Evolutionary conservation across 2,329 filamentous ascomycete genomes (phyloP).

Genomic region (Thyridium curvatum): DNA sequence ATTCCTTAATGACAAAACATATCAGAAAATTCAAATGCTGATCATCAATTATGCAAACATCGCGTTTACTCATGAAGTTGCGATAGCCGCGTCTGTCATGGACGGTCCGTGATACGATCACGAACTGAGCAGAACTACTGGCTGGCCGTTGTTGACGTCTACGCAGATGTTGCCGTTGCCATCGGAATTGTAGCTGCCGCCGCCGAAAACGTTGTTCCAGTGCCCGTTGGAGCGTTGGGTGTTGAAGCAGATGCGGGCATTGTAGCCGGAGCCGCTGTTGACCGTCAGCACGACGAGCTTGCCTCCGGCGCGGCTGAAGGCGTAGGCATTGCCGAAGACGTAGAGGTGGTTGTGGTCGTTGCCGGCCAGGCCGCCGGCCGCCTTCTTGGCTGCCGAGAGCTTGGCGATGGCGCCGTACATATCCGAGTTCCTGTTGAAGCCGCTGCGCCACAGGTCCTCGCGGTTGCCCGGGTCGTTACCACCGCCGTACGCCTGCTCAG

Average conservation of each 20-base stretch:
- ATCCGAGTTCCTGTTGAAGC: slow-evolving; percentile 36
- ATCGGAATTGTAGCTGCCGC: no score
- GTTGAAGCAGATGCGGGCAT: slow-evolving; percentile 33
- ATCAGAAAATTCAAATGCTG: no score
- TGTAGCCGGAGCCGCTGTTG: slow-evolving; percentile 31
- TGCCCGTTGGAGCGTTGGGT: no score
- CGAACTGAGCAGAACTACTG: slow-evolving; percentile 26
- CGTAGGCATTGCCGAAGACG: slow-evolving; percentile 32
- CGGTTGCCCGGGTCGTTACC: slow-evolving; percentile 42
- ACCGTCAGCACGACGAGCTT: slow-evolving; percentile 38
- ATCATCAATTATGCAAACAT: no score
- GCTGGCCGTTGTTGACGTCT: slow-evolving; percentile 31
- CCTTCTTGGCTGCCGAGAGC: slow-evolving; percentile 8
- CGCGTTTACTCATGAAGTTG: no score
- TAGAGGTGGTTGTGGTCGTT: slow-evolving; percentile 39
- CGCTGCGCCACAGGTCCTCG: slow-evolving; percentile 52
- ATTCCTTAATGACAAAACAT: no score
- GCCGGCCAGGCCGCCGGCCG: slow-evolving; percentile 33
- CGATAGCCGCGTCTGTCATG: no score
- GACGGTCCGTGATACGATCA: no score
- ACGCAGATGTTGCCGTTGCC: slow-evolving; percentile 33
- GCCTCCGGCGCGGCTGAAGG: slow-evolving; percentile 35
- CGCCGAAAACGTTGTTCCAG: no score
- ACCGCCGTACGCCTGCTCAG: slow-evolving; percentile 54
- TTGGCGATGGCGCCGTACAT: slow-evolving; percentile 42